These are phyloP conservation scores for Choiromyces venosus DNA, from an alignment of 495 filamentous ascomycete species.

Conservation along the genomic window DNA sequence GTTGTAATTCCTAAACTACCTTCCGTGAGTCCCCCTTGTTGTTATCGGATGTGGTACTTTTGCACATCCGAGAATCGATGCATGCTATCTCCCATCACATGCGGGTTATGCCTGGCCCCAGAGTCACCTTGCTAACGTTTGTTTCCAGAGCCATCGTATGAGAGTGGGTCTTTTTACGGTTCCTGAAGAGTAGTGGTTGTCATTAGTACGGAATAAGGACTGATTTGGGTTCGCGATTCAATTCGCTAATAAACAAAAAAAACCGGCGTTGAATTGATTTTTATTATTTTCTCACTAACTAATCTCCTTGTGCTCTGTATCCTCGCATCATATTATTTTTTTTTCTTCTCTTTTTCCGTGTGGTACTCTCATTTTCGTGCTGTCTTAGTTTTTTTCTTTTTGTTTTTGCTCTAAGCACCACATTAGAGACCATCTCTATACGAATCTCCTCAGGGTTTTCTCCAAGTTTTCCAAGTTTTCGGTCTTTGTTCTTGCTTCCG, in stretches of 20 bases:
- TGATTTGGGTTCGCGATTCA: slow-evolving; percentile 20
- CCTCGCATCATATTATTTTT: neutral
- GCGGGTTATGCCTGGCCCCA: slow-evolving; percentile 17
- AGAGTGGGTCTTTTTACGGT: slow-evolving; percentile 57
- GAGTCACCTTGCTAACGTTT: slow-evolving; percentile 23
- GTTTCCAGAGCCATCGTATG: slow-evolving; percentile 61
- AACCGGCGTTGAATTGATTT: slow-evolving; percentile 39
- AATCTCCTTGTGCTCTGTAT: slow-evolving; percentile 27
- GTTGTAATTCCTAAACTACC: slow-evolving; percentile 96
- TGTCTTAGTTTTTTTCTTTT: neutral
- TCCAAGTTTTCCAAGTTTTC: slow-evolving; percentile 3
- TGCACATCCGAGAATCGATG: neutral
- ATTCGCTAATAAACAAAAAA: slow-evolving; percentile 33
- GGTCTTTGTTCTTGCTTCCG: slow-evolving; percentile 12
- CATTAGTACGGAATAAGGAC: neutral
- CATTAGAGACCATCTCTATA: neutral
- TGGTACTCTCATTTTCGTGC: neutral
- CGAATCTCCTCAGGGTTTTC: slow-evolving; percentile 3
- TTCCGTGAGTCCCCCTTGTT: slow-evolving; percentile 58
- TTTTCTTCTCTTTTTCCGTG: slow-evolving; percentile 8
- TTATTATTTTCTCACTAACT: slow-evolving; percentile 21
- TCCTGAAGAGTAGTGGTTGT: slow-evolving; percentile 37
- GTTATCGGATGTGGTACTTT: neutral
- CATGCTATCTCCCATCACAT: neutral
- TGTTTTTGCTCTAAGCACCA: neutral